Conservation (phyloP, 208 protist species). For the Trypanosoma vivax region DNA sequence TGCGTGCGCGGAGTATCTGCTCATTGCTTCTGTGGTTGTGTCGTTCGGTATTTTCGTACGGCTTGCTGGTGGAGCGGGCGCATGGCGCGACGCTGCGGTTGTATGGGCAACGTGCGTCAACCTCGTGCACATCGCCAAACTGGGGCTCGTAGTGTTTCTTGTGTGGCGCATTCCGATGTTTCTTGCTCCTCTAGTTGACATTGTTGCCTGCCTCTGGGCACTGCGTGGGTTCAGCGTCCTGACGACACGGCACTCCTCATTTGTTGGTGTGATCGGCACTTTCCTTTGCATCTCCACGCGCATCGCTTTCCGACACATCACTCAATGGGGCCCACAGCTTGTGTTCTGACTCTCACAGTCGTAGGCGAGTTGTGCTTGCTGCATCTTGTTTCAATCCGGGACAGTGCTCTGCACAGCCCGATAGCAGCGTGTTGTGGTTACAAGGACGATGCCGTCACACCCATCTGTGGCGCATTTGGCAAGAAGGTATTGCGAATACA, state of each 20-base stretch:
- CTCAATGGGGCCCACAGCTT: slow-evolving; percentile 45
- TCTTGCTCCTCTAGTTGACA: slow-evolving; percentile 59
- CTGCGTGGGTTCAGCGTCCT: slow-evolving; percentile 40
- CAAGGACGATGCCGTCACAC: no score
- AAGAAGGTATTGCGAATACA: no score
- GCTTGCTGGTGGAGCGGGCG: neutral
- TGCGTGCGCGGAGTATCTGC: slow-evolving; percentile 43
- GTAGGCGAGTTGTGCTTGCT: neutral
- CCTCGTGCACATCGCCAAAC: slow-evolving; percentile 48
- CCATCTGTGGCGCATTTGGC: no score
- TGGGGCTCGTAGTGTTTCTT: slow-evolving; percentile 66
- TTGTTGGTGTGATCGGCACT: slow-evolving; percentile 24
- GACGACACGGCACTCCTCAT: slow-evolving; percentile 11
- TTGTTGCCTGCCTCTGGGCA: slow-evolving; percentile 62
- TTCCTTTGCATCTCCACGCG: slow-evolving; percentile 28
- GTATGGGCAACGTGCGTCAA: slow-evolving; percentile 51
- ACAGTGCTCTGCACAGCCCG: neutral
- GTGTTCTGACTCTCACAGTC: slow-evolving; percentile 3
- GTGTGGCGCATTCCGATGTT: slow-evolving; percentile 66
- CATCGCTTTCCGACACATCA: slow-evolving; percentile 51
- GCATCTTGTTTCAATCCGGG: neutral
- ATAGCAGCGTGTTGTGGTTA: no score
- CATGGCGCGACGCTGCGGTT: slow-evolving; percentile 25
- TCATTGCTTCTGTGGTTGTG: slow-evolving; percentile 40
- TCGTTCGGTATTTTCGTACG: slow-evolving; percentile 44